Evolutionary conservation across 140 eudicot species (phyloP).

Genomic region (Anethum foeniculum): DNA sequence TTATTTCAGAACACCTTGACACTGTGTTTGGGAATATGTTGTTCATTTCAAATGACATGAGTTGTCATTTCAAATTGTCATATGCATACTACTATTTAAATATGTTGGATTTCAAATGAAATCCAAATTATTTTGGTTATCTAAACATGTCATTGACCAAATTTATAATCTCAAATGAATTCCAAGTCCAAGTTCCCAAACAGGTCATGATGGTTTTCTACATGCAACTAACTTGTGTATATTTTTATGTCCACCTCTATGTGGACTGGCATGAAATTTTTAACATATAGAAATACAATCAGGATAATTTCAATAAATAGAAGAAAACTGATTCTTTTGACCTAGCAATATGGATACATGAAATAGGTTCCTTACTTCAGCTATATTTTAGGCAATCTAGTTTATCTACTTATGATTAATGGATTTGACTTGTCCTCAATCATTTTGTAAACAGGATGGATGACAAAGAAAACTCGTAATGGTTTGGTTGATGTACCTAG

Average conservation of each 20-base stretch:
- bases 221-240: background rate
- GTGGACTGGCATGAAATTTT: background rate
- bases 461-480: conserved; percentile 27
- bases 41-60: no score
- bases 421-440: conserved; percentile 21
- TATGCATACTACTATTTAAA: no score
- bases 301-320: background rate
- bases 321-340: background rate
- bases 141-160: no score
- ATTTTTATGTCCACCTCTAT: background rate
- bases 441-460: conserved; percentile 31
- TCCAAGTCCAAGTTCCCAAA: no score
- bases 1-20: background rate
- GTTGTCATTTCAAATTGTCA: no score
- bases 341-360: background rate
- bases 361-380: background rate
- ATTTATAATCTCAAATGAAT: no score
- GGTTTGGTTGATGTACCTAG: conserved; percentile 49
- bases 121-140: no score
- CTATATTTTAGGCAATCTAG: background rate
- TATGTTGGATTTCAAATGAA: no score
- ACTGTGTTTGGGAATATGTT: no score
- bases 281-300: background rate
- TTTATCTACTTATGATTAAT: conserved; percentile 19
- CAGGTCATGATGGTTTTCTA: background rate